A percentile compares a stretch with the other conserved stretches of the same genome.
Evolutionary conservation across 2,329 filamentous ascomycete species (phyloP).

Genomic region (Microdochium bolleyi): DNA sequence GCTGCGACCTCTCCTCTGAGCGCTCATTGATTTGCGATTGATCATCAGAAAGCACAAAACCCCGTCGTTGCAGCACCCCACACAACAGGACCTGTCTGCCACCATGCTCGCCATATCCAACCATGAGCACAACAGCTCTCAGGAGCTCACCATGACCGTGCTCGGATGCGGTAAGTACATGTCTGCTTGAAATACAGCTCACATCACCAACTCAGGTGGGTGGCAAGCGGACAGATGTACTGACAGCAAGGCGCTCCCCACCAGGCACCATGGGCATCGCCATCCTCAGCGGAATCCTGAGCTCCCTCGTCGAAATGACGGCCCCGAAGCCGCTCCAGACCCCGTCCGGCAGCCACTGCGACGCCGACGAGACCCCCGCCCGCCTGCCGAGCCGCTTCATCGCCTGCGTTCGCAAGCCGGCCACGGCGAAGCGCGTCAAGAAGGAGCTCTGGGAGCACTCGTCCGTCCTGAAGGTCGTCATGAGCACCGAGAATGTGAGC

Average conservation of each 20-base stretch:
- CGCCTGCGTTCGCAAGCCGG: constrained; percentile 67
- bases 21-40: too few species aligned
- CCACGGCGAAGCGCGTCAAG: constrained; percentile 62
- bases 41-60: too few species aligned
- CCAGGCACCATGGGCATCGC: constrained; percentile 78
- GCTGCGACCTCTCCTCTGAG: too few species aligned
- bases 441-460: constrained; percentile 56
- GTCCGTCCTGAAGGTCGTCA: constrained; percentile 55
- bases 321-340: constrained; percentile 35
- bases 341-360: constrained; percentile 30
- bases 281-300: constrained; percentile 72
- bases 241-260: constrained; percentile 7
- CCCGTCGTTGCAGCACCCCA: background rate
- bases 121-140: constrained; percentile 24
- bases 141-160: constrained; percentile 64
- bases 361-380: constrained; percentile 38
- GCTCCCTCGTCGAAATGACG: constrained; percentile 52
- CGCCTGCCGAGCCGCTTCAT: constrained; percentile 69
- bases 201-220: too few species aligned
- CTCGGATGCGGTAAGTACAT: constrained; percentile 65
- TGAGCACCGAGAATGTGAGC: constrained; percentile 59
- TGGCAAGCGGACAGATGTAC: background rate
- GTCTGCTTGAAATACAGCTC: constrained; percentile 1
- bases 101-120: constrained; percentile 21
- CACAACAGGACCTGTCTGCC: background rate